A percentile compares a stretch with the other conserved stretches of the same genome.
phyloP scores from a whole-genome alignment of 2,329 filamentous ascomycete species.

The Arthrobotrys megalospora region DNA sequence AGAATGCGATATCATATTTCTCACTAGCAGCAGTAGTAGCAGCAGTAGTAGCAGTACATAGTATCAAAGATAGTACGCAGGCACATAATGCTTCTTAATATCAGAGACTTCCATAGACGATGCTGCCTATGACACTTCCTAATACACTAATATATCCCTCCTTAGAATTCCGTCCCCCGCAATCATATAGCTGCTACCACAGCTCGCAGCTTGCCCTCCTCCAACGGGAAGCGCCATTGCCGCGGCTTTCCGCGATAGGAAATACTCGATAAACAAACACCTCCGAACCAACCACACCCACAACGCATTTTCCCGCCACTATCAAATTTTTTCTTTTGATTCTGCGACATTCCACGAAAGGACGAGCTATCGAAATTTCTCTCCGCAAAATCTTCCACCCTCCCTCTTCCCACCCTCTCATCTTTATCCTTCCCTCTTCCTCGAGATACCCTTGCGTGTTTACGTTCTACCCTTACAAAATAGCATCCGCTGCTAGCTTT shows the following conservation, averaged over 20 bases:
- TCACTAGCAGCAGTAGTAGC: too few species aligned
- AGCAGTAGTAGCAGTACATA: too few species aligned
- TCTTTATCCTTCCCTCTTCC: conserved; percentile 64
- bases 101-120: too few species aligned
- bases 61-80: too few species aligned
- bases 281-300: conserved; percentile 26
- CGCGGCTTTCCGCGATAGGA: conserved; percentile 42
- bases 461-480: conserved; percentile 44
- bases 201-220: neutral
- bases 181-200: too few species aligned
- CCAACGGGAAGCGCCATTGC: conserved; percentile 36
- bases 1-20: conserved; percentile 7
- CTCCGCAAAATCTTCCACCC: conserved; percentile 66
- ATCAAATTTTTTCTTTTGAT: conserved; percentile 59
- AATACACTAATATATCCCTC: too few species aligned
- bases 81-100: too few species aligned
- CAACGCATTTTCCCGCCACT: conserved; percentile 43
- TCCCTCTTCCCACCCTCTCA: conserved; percentile 62
- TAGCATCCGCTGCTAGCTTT: conserved; percentile 45
- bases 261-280: conserved; percentile 53
- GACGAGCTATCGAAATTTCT: conserved; percentile 64
- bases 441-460: conserved; percentile 43
- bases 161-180: too few species aligned
- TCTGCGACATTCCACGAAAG: conserved; percentile 62
- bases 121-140: too few species aligned